Evolutionary conservation across 257 asterid species (phyloP), one percentile per base, ranked within the genome.

Genomic region (Ehretia macrophylla): DNA sequence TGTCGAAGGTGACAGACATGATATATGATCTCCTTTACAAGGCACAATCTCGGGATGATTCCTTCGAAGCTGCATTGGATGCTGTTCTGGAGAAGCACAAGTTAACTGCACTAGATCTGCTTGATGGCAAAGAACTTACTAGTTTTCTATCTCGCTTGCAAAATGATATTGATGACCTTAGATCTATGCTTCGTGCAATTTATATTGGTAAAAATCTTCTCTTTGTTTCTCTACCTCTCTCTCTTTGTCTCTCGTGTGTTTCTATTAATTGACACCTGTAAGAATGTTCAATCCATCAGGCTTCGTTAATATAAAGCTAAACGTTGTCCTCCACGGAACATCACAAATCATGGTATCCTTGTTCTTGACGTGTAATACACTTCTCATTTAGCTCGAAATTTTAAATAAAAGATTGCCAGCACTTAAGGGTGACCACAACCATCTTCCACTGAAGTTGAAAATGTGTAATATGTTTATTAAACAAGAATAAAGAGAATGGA

Each of bases 1-100:
- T 89, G 95, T 86, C 99, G 19, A 89, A 93, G 84, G 97, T 86
- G 70, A 89, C 99, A 0, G 99, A 93, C 73, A 89, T 89, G 96
- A 93, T 93, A 95, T 93, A 86, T 64, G 95, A 78, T 73, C 94
- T 93, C 69, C 81, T 93, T 74, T 58, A 75, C 76, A 93, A 77
- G 75, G 97, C 99, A 32, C 84, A 93, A 63, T 67, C 86, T 14
- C 77, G 97, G 17, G 95, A 93, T 58, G 94, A 81, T 70, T 78
- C 89, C 32, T 93, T 86, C 58, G 19, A 67, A 19, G 32, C 51
- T 52, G 89, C 97, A 47, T 67, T 88, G 59, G 96, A 93, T 65
- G 84, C 83, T 55, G 91, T 93, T 63, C 58, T 79, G 16, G 96
- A 93, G 72, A 93, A 85, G 71, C 99, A 89, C 81, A 82, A 79